A percentile compares a stretch with the other conserved stretches of the same genome.
Evolutionary conservation across 192 early-diverging fungal species (phyloP).

Genomic region (Pilaira anomala): DNA sequence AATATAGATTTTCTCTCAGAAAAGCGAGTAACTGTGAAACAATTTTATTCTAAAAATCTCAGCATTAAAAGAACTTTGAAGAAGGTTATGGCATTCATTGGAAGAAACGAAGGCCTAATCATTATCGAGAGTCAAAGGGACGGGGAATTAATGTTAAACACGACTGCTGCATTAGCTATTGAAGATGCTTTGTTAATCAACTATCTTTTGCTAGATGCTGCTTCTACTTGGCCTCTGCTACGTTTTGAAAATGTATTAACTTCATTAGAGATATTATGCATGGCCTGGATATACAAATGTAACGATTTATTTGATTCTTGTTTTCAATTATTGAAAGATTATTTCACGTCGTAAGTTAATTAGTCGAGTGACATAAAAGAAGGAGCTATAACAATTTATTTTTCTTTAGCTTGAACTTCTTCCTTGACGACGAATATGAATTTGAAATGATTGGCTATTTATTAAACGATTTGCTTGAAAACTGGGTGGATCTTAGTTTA

Average conservation of each 20-base stretch:
- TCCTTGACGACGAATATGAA: not conserved
- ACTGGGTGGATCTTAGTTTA: constrained; percentile 11
- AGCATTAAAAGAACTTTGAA: too few species aligned
- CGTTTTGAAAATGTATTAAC: not conserved
- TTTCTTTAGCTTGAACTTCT: not conserved
- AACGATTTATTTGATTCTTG: constrained; percentile 14
- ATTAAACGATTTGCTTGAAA: constrained; percentile 1
- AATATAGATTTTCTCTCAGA: too few species aligned
- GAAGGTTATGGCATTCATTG: not conserved
- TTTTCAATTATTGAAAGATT: constrained; percentile 8
- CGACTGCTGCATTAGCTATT: not conserved
- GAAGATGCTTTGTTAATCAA: constrained; percentile 8
- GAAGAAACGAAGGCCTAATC: not conserved
- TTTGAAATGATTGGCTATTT: not conserved
- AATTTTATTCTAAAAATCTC: too few species aligned
- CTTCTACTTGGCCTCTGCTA: not conserved
- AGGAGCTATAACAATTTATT: not conserved
- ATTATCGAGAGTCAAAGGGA: not conserved
- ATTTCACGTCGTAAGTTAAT: constrained; percentile 7
- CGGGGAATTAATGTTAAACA: not conserved
- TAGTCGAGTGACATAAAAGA: not conserved
- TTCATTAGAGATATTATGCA: not conserved
- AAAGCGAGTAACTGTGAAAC: too few species aligned
- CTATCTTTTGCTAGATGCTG: constrained; percentile 14
- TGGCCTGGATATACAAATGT: constrained; percentile 11